Conservation (phyloP, 1,284 basidiomycete species). For the Phellinidium pouzarii region DNA sequence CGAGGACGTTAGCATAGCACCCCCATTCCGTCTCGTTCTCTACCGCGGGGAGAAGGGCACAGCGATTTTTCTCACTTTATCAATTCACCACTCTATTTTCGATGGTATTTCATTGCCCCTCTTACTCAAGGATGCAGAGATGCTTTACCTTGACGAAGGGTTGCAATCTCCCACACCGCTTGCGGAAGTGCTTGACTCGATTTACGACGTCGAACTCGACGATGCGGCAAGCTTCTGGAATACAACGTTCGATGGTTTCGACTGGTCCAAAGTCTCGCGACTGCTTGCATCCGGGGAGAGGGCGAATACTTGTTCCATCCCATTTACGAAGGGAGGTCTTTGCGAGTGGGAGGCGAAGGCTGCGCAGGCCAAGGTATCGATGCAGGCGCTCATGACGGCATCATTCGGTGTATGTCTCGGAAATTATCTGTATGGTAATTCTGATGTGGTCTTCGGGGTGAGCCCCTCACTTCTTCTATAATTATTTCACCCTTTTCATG, state of each 20-base stretch:
- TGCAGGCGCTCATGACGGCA: constrained; percentile 38
- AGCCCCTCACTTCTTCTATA: constrained; percentile 21
- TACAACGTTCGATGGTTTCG: constrained; percentile 29
- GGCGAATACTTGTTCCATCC: not conserved
- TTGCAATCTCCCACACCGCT: constrained; percentile 23
- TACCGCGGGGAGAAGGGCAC: constrained; percentile 21
- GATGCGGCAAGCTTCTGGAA: constrained; percentile 35
- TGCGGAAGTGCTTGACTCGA: constrained; percentile 29
- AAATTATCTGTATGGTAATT: constrained; percentile 23
- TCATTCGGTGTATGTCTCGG: constrained; percentile 34
- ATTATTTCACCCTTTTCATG: not conserved
- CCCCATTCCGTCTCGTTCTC: constrained; percentile 32
- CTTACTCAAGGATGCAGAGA: constrained; percentile 35
- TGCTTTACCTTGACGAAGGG: constrained; percentile 25
- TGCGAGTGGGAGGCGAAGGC: constrained; percentile 26
- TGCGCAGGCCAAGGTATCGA: constrained; percentile 33
- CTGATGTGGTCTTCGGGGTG: constrained; percentile 42
- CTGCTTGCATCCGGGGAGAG: constrained; percentile 16
- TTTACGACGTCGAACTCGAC: constrained; percentile 27
- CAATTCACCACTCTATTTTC: constrained; percentile 43
- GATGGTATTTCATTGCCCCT: constrained; percentile 40
- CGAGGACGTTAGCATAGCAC: constrained; percentile 26
- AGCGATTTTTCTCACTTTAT: constrained; percentile 29
- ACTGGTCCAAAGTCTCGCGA: constrained; percentile 28
- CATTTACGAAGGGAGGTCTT: not conserved